A percentile compares a stretch with the other conserved stretches of the same genome.
Evolutionary conservation across 1,139 yeast genomes (phyloP).

Genomic region (Blastobotrys elegans): DNA sequence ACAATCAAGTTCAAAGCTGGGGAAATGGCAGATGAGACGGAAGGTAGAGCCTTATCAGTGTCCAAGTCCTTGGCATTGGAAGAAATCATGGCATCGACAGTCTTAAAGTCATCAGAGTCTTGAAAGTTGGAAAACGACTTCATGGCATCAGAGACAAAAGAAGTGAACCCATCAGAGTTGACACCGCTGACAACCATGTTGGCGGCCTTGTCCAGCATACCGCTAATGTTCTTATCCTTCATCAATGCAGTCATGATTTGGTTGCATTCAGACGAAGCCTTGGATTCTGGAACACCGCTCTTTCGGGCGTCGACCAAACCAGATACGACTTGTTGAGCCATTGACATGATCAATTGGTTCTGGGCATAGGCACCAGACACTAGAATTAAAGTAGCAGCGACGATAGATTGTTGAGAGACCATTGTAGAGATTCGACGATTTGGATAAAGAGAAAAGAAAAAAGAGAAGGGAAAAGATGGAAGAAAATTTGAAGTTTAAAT

Average conservation of each 20-base stretch:
- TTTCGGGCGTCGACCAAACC: constrained; percentile 12
- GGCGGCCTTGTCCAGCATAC: constrained; percentile 9
- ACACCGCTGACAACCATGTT: constrained; percentile 7
- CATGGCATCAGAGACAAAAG: constrained; percentile 8
- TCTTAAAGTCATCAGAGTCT: constrained; percentile 8
- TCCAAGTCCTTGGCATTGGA: constrained; percentile 7
- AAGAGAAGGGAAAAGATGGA: neutral
- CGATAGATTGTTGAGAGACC: constrained; percentile 3
- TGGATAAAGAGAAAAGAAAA: neutral
- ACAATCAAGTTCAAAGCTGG: constrained; percentile 5
- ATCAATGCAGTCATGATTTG: constrained; percentile 7
- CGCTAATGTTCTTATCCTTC: constrained; percentile 5
- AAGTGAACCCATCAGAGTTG: constrained; percentile 4
- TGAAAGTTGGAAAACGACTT: constrained; percentile 3
- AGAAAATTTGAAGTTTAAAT: neutral
- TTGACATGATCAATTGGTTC: constrained; percentile 5
- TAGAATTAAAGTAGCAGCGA: neutral
- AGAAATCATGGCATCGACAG: constrained; percentile 5
- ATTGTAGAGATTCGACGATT: neutral
- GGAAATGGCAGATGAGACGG: constrained; percentile 5
- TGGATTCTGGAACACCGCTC: constrained; percentile 8
- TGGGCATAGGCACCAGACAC: neutral
- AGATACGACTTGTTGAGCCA: constrained; percentile 10
- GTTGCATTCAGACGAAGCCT: constrained; percentile 7
- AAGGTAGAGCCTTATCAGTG: constrained; percentile 10